Percentiles rank a stretch among this genome's conserved stretches.
These are phyloP conservation scores for Rhodotorula kratochvilovae DNA, from an alignment of 768 basidiomycete genomes.

Conservation along the genomic window DNA sequence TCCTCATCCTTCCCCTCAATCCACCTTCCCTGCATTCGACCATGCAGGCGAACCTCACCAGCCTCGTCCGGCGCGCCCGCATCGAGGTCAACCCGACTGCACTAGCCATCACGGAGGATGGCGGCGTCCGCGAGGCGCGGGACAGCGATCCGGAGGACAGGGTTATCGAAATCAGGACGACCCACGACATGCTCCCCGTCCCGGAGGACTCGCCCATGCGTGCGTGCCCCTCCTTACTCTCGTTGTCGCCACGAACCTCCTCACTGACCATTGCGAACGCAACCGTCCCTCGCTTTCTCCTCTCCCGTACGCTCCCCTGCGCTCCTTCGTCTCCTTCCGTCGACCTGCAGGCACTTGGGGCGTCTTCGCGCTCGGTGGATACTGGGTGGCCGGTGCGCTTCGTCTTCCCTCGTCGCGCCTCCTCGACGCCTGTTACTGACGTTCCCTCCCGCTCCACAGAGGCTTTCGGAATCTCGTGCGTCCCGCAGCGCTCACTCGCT, in stretches of 20 bases:
- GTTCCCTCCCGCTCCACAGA: neutral
- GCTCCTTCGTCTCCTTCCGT: neutral
- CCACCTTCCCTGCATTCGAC: neutral
- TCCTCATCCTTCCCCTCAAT: neutral
- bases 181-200: constrained; percentile 39
- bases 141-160: constrained; percentile 1
- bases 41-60: neutral
- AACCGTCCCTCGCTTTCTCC: neutral
- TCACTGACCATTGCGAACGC: neutral
- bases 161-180: constrained; percentile 21
- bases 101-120: constrained; percentile 1
- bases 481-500: neutral
- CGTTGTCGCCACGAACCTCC: neutral
- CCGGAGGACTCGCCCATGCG: constrained; percentile 5
- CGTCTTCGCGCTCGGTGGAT: constrained; percentile 8
- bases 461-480: constrained; percentile 26
- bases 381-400: constrained; percentile 1
- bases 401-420: neutral
- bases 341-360: constrained; percentile 37
- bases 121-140: neutral
- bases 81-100: neutral
- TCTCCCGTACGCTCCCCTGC: neutral
- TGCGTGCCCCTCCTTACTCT: neutral
- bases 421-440: no score
- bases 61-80: neutral